Evolutionary conservation across 768 basidiomycete genomes (phyloP).

Genomic region (Xerocomellus chrysenteron): DNA sequence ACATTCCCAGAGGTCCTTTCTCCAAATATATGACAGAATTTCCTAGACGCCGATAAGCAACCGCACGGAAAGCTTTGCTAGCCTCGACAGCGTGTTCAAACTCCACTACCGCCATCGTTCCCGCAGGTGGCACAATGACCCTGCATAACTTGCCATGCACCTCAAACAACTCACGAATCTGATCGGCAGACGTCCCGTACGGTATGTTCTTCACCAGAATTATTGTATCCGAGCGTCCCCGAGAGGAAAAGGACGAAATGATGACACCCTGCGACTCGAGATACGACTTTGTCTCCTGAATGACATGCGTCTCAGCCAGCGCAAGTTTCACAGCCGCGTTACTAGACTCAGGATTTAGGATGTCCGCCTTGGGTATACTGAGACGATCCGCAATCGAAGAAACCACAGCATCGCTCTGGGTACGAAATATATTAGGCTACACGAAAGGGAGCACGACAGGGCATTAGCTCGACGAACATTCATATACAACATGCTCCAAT

Average conservation of each 20-base stretch:
- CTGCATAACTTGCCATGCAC: constrained; percentile 68
- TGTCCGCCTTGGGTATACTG: constrained; percentile 81
- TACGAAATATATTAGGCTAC: constrained; percentile 22
- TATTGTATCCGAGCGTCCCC: constrained; percentile 67
- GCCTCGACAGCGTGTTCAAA: constrained; percentile 74
- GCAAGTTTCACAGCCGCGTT: constrained; percentile 93
- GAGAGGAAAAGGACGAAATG: constrained; percentile 53
- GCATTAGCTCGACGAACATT: constrained; percentile 66
- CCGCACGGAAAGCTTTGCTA: constrained; percentile 68
- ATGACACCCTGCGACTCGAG: constrained; percentile 76
- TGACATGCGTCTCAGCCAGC: constrained; percentile 93
- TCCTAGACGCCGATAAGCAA: constrained; percentile 85
- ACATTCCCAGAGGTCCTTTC: constrained; percentile 87
- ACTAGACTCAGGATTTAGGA: constrained; percentile 80
- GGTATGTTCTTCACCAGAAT: constrained; percentile 98
- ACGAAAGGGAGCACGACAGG: constrained; percentile 15
- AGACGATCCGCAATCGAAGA: constrained; percentile 89
- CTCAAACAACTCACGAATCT: constrained; percentile 79
- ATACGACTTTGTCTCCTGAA: constrained; percentile 90
- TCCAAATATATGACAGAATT: constrained; percentile 92
- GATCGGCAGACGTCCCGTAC: constrained; percentile 73
- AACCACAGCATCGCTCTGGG: constrained; percentile 88
- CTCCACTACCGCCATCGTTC: constrained; percentile 91
- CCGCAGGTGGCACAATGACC: constrained; percentile 85
- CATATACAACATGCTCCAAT: constrained; percentile 95